Evolutionary conservation across 805 yeast species (phyloP).

Genomic region (Metschnikowia shivogae): DNA sequence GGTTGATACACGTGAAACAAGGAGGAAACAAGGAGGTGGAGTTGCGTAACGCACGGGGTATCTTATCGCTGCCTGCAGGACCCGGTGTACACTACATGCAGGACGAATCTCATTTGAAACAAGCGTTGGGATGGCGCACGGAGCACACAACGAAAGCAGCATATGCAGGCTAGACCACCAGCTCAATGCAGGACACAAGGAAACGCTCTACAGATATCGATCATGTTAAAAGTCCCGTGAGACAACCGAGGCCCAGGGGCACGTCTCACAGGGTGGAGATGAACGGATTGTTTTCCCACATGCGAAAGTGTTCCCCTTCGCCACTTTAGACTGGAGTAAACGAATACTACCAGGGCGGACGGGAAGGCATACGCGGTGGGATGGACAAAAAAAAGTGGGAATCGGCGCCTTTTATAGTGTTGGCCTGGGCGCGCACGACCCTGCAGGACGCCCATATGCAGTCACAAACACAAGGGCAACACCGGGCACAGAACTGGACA

Average conservation of each 20-base stretch:
- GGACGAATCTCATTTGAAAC: background rate
- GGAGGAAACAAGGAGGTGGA: no score
- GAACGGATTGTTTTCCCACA: slow-evolving; percentile 40
- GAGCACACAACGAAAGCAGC: no score
- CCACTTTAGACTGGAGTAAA: slow-evolving; percentile 47
- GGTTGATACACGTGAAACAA: no score
- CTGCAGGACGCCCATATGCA: background rate
- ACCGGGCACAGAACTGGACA: no score
- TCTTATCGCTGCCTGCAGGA: no score
- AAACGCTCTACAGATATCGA: slow-evolving; percentile 10
- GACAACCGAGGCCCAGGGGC: slow-evolving; percentile 15
- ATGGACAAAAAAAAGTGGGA: background rate
- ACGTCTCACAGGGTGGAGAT: slow-evolving; percentile 43
- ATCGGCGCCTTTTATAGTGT: background rate
- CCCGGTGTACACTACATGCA: no score
- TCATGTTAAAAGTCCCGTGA: slow-evolving; percentile 21
- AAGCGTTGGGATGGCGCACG: background rate
- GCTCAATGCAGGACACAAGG: no score
- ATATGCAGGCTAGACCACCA: no score
- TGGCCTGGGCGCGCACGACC: slow-evolving; percentile 3
- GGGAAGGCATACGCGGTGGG: slow-evolving; percentile 48
- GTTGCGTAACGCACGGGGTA: no score
- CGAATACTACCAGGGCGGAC: slow-evolving; percentile 46
- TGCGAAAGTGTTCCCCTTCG: slow-evolving; percentile 43
- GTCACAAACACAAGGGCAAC: no score